Evolutionary conservation across 331 rosid genomes (phyloP).

Genomic region (Saraca asoca): DNA sequence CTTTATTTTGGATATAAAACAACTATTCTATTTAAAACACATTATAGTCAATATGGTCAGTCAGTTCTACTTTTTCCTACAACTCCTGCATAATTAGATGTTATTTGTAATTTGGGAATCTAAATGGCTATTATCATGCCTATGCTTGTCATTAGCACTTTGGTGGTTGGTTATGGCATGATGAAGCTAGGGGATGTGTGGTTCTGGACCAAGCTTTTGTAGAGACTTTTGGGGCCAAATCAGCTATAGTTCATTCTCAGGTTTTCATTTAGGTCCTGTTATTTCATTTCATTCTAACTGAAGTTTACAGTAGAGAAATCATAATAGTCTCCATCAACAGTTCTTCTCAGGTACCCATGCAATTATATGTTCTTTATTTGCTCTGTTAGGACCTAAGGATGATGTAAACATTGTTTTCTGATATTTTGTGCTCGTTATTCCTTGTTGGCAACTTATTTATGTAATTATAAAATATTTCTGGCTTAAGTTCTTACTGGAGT

Average conservation of each 20-base stretch:
- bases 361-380: conserved; percentile 82
- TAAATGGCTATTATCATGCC: conserved; percentile 25
- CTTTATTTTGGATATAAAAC: too few relatives aligned
- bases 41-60: conserved; percentile 2
- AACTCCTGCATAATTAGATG: conserved; percentile 4
- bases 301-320: conserved; percentile 9
- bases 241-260: conserved; percentile 94
- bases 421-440: conserved; percentile 30
- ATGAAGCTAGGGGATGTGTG: conserved; percentile 94
- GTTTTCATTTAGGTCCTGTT: conserved; percentile 36
- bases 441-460: conserved; percentile 23
- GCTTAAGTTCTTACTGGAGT: conserved; percentile 29
- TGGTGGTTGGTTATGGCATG: conserved; percentile 97
- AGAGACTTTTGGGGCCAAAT: conserved; percentile 83
- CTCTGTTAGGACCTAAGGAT: conserved; percentile 84
- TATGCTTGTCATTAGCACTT: conserved; percentile 61
- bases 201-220: conserved; percentile 92
- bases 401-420: conserved; percentile 60
- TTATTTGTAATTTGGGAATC: conserved; percentile 1
- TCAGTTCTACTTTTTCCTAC: background rate
- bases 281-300: background rate
- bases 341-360: conserved; percentile 99
- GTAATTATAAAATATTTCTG: background rate
- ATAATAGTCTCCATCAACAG: conserved; percentile 49
- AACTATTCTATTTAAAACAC: background rate